Conservation (phyloP, 148 eudicot species). For the Camellia lanceoleosa region DNA sequence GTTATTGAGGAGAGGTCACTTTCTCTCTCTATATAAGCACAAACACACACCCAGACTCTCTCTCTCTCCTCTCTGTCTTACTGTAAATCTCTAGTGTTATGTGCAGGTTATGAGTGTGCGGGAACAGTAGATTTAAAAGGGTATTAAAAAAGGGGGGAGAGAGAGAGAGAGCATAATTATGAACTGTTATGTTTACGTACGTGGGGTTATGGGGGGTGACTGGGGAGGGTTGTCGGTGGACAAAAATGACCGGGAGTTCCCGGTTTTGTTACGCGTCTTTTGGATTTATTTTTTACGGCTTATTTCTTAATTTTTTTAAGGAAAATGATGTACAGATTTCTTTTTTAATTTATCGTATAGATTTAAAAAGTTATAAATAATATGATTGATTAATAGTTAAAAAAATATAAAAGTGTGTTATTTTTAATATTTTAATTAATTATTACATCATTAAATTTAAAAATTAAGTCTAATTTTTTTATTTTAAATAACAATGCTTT, state of each 20-base stretch:
- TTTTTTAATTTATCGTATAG: neutral
- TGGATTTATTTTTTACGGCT: no score
- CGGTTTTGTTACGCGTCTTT: constrained; percentile 40
- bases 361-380: neutral
- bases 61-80: neutral
- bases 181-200: neutral
- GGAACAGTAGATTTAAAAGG: constrained; percentile 7
- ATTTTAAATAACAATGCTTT: no score
- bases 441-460: no score
- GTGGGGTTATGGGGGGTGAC: constrained; percentile 8
- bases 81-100: no score
- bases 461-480: no score
- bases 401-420: no score
- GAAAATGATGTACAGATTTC: neutral
- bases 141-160: neutral
- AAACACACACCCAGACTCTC: neutral
- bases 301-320: neutral
- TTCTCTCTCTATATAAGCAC: neutral
- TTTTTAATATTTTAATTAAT: no score
- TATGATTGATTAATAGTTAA: no score
- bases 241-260: constrained; percentile 26
- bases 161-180: neutral
- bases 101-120: constrained; percentile 5
- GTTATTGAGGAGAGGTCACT: no score
- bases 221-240: constrained; percentile 43